Evolutionary conservation across 2,329 filamentous ascomycete genomes (phyloP), one percentile per base, ranked within the genome.

Genomic region (Hypoxylon sp.): DNA sequence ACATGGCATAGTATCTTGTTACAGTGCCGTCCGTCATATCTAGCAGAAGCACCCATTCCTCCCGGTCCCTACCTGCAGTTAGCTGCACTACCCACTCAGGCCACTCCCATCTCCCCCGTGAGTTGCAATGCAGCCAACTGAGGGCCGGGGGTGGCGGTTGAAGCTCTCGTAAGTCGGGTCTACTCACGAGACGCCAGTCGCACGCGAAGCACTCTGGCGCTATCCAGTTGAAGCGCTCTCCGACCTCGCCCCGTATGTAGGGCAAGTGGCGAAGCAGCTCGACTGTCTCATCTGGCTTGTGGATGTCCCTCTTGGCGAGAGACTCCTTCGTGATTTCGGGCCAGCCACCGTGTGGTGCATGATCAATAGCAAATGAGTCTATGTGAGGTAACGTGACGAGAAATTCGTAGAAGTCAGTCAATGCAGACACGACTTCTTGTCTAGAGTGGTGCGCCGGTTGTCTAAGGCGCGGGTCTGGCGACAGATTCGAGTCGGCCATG

Each of bases 11-110:
- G 45, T 58, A 58, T 38, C 41, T 48, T n/a, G 55, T 58, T 30
- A 58, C 55, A 23, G 55, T 58, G 17, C 55, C 55, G 19, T 58
- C 55, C 30, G 55, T 38, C 41, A 46, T 60, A 48, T 60, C 46
- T 21, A 60, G 46, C 21, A 60, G 21, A 28, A 38, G 23, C 13
- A 38, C 32, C 45, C 32, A 50, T 28, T 43, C 21, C 46, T 60
- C 56, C 1, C 56, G 56, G 14, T 51, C 56, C 45, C 32, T 50
- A 19, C 56, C 56, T 13, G 46, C 25, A 11, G 56, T 36, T 6
- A 60, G 34, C 23, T 60, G 46, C n/a, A 60, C 56, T 21, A 60
- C 56, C 56, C 56, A 60, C 21, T 38, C 32, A 23, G 46, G 56
- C 56, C 46, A 60, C 23, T 23, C 11, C 55, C 21, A 34, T 30